These are phyloP conservation scores for Bryum argenteum DNA, from an alignment of 225 moss, liverwort and hornwort species.

Conservation along the genomic window DNA sequence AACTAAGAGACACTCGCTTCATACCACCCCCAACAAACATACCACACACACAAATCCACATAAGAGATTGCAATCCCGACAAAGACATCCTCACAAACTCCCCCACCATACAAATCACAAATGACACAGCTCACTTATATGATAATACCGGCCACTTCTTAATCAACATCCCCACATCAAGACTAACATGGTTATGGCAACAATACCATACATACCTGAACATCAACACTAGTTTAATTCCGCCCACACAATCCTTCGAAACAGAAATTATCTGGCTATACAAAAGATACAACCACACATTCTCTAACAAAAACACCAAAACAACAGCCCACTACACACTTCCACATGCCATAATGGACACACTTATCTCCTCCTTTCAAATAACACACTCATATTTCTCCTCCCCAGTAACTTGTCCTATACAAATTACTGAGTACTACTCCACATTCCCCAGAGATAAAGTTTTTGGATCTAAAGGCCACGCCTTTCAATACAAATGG, in stretches of 20 bases:
- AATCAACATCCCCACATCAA: neutral
- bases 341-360: neutral
- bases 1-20: too few species aligned
- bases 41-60: too few species aligned
- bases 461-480: too few species aligned
- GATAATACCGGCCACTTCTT: neutral
- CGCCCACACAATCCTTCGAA: neutral
- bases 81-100: neutral
- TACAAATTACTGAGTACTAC: too few species aligned
- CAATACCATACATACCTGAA: neutral
- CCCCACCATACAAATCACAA: neutral
- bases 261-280: neutral
- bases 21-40: too few species aligned
- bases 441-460: too few species aligned
- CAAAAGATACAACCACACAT: neutral
- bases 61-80: neutral
- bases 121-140: neutral
- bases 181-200: neutral
- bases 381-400: neutral
- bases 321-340: neutral
- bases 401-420: neutral
- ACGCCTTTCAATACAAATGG: too few species aligned
- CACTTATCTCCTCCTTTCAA: neutral
- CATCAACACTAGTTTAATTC: neutral
- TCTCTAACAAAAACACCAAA: neutral